phyloP scores from a whole-genome alignment of 2,329 filamentous ascomycete species.

The Penicillium sp. region DNA sequence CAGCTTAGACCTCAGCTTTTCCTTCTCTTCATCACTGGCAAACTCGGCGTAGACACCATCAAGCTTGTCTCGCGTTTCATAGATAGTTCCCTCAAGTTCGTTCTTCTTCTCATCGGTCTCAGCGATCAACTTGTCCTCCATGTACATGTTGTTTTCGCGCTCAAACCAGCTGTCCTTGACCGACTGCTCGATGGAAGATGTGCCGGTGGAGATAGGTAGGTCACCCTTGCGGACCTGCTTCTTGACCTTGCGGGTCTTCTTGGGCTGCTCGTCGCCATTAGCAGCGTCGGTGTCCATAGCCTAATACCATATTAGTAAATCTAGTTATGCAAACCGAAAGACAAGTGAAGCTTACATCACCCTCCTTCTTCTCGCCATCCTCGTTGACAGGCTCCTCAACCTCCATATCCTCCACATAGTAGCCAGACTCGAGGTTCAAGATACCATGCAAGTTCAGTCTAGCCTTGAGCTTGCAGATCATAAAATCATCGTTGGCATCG shows the following conservation, averaged over 20 bases:
- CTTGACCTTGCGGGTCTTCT: constrained; percentile 95
- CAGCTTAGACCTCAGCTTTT: constrained; percentile 81
- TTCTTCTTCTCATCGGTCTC: constrained; percentile 99
- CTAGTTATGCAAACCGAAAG: neutral
- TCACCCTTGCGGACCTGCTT: constrained; percentile 99
- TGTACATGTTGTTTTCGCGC: constrained; percentile 87
- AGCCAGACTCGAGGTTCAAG: constrained; percentile 93
- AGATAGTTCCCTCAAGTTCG: constrained; percentile 96
- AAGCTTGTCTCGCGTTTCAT: constrained; percentile 93
- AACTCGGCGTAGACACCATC: constrained; percentile 90
- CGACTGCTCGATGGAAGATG: constrained; percentile 74
- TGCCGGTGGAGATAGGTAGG: constrained; percentile 82
- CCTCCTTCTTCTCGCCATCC: constrained; percentile 58
- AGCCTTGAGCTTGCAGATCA: constrained; percentile 99
- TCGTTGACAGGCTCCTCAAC: constrained; percentile 90
- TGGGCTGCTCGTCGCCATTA: constrained; percentile 69
- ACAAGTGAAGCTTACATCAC: constrained; percentile 49
- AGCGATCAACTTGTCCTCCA: constrained; percentile 97
- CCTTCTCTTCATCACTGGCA: constrained; percentile 89
- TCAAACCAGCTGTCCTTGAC: constrained; percentile 73
- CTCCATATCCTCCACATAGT: constrained; percentile 97
- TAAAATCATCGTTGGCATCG: constrained; percentile 92
- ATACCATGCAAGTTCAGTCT: constrained; percentile 95
- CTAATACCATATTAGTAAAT: constrained; percentile 50
- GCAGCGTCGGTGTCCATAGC: constrained; percentile 80